A percentile compares a stretch with the other conserved stretches of the same genome.
phyloP scores from a whole-genome alignment of 2,329 filamentous ascomycete genomes.

The Dactylellina haptotyla region DNA sequence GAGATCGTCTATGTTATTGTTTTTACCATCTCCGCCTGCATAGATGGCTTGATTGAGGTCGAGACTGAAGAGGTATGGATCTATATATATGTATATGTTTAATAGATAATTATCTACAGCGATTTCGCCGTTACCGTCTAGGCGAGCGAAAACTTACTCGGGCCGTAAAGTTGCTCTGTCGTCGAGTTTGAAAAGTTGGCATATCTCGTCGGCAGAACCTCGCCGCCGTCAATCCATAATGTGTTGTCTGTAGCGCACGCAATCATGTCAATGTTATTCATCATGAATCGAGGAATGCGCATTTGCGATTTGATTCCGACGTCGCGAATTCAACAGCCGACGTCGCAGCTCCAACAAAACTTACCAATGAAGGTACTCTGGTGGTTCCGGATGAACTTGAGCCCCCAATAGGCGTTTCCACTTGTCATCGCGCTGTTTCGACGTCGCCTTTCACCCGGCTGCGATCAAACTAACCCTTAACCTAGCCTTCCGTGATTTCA shows the following conservation, averaged over 20 bases:
- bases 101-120: background rate
- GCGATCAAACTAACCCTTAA: no score
- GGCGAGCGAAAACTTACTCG: slow-evolving; percentile 6
- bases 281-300: background rate
- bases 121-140: background rate
- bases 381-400: slow-evolving; percentile 40
- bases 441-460: no score
- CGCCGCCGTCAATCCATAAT: slow-evolving; percentile 39
- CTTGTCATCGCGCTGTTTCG: slow-evolving; percentile 3
- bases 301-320: background rate
- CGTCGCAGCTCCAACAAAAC: no score
- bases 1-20: slow-evolving; percentile 21
- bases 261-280: background rate
- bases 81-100: background rate
- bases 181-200: slow-evolving; percentile 31
- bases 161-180: slow-evolving; percentile 11
- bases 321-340: no score
- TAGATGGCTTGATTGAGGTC: slow-evolving; percentile 20
- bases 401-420: slow-evolving; percentile 17
- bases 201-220: slow-evolving; percentile 11
- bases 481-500: no score
- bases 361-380: slow-evolving; percentile 29
- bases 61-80: slow-evolving; percentile 28
- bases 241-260: slow-evolving; percentile 8
- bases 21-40: background rate